phyloP scores from a whole-genome alignment of 108 stramenopile species.

The Cylindrotheca fusiformis region DNA sequence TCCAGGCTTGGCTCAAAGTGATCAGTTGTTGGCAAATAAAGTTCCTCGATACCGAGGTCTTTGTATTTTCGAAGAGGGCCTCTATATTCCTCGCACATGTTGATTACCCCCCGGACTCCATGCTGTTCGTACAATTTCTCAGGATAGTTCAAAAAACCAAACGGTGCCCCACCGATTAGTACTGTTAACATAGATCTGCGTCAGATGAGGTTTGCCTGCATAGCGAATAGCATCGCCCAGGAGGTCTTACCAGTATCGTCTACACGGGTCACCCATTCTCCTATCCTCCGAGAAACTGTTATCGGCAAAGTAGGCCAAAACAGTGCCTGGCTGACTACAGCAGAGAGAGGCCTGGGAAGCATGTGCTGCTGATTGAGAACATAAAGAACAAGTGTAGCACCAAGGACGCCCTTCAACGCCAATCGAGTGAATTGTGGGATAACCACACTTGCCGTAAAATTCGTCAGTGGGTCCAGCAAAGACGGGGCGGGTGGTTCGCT shows the following conservation, averaged over 20 bases:
- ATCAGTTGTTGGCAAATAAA: constrained; percentile 78
- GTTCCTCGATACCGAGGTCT: constrained; percentile 64
- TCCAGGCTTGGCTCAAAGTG: constrained; percentile 81
- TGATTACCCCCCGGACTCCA: constrained; percentile 72
- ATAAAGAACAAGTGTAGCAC: constrained; percentile 63
- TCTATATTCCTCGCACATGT: constrained; percentile 81
- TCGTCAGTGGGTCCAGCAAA: neutral
- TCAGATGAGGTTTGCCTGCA: neutral
- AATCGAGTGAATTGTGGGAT: constrained; percentile 12
- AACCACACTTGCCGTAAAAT: constrained; percentile 1
- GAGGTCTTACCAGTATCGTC: constrained; percentile 45
- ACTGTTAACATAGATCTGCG: constrained; percentile 13
- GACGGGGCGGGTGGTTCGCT: neutral
- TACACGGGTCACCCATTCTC: constrained; percentile 70
- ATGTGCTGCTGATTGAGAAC: constrained; percentile 76
- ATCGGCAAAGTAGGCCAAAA: constrained; percentile 88
- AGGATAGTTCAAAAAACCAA: constrained; percentile 63
- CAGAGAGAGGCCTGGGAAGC: constrained; percentile 58
- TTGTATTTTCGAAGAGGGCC: constrained; percentile 65
- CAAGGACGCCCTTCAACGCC: constrained; percentile 14
- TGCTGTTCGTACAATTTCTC: constrained; percentile 52
- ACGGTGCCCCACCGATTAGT: constrained; percentile 78
- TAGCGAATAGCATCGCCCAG: neutral
- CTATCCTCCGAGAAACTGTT: constrained; percentile 60
- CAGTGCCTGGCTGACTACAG: constrained; percentile 54